phyloP scores from a whole-genome alignment of 805 yeast genomes.

The Kodamaea kaohsiungensis region DNA sequence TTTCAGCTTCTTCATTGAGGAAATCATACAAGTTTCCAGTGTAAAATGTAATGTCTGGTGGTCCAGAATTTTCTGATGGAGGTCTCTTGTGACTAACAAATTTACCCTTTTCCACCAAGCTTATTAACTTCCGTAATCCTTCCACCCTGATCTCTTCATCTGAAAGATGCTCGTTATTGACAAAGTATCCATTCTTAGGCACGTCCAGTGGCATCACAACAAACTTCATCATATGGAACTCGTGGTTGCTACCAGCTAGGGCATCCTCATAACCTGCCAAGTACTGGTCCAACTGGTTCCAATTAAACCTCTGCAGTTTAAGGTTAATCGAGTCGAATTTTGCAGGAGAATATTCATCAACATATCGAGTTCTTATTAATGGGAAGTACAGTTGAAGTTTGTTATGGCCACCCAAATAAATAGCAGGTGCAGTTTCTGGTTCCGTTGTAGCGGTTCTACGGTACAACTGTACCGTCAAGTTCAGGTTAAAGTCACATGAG shows the following conservation, averaged over 20 bases:
- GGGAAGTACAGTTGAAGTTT: constrained; percentile 23
- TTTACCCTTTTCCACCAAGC: constrained; percentile 59
- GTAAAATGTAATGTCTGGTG: constrained; percentile 83
- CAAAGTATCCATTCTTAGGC: constrained; percentile 53
- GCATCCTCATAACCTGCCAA: constrained; percentile 90
- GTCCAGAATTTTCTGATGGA: constrained; percentile 45
- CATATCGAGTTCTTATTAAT: constrained; percentile 76
- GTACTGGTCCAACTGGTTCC: constrained; percentile 90
- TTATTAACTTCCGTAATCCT: constrained; percentile 72
- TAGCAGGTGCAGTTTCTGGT: neutral
- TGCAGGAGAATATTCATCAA: constrained; percentile 60
- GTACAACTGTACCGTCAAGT: constrained; percentile 79
- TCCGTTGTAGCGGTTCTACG: constrained; percentile 20
- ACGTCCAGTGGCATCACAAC: constrained; percentile 81
- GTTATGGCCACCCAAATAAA: constrained; percentile 1
- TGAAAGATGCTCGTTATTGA: constrained; percentile 59
- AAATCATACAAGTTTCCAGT: constrained; percentile 81
- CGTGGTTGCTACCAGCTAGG: constrained; percentile 52
- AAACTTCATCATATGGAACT: constrained; percentile 71
- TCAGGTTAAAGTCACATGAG: constrained; percentile 67
- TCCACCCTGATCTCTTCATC: constrained; percentile 92
- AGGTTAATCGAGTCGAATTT: constrained; percentile 55
- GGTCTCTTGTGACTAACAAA: constrained; percentile 34
- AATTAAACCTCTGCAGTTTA: constrained; percentile 61
- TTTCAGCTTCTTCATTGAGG: constrained; percentile 49